Base-by-base conservation (phyloP, 1,284 basidiomycete species). In the Pascua sp. region DNA sequence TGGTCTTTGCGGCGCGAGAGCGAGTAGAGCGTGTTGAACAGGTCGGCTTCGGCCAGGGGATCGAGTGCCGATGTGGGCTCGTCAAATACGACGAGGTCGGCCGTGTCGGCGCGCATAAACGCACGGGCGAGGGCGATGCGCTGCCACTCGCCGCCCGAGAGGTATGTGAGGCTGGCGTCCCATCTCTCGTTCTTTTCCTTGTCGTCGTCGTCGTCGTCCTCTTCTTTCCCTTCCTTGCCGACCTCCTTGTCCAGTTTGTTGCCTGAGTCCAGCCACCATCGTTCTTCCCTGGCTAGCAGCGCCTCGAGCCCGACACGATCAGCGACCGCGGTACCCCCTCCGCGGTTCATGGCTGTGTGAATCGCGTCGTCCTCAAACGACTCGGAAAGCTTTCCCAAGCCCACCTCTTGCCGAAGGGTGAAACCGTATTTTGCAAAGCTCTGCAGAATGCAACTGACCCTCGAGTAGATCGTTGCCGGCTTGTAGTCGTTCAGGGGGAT, bases 101-200 rank as follows among this genome's bases (percentile, higher is more conserved):
- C 84, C 59, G 87, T 84, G 63, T 85, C 82, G n/a, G 86, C 86
- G 60, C 88, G 80, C 86, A 90, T 89, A 68, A 91, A 90, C n/a
- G 47, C 47, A 18, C 47, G 47, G 0, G 47, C 18, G 47, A 91
- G 82, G 11, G 89, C 89, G 60, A 91, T 82, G 65, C 88, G 81
- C 78, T 91, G 89, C 89, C 89, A 91, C 86, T 91, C 75, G 42
- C 64, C 66, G 48, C 65, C 58, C 40, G 62, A 60, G 8, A 70
- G 57, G 42, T 43, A 40, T n/a, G 49, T 50, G 12, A 17, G n/a
- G 8, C n/a, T 18, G 41, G 38, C 15, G 24, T 11, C 10, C 24
- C 10, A 40, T 17, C 24, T 32, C 24, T 32, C 4, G 24, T 32
- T 32, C 24, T 32, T 32, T 32, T 15, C 18, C 24, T 47, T 18